Evolutionary conservation across 2,329 filamentous ascomycete species (phyloP).

Genomic region (Aspergillus sp.): DNA sequence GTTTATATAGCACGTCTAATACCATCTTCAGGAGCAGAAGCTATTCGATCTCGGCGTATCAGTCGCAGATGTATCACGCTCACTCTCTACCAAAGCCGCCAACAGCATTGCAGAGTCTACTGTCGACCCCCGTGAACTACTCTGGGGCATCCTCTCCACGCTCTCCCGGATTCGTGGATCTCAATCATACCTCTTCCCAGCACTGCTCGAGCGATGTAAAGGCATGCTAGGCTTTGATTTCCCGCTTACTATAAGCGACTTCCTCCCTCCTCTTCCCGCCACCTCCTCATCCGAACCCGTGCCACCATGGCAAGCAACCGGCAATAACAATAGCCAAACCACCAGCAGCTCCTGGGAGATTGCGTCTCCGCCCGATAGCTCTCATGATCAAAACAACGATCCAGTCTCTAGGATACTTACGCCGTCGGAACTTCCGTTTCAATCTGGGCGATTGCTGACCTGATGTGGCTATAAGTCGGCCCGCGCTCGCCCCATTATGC

Average conservation of each 20-base stretch:
- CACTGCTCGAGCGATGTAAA: slow-evolving; percentile 33
- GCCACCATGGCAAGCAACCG: slow-evolving; percentile 1
- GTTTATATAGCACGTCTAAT: not conserved
- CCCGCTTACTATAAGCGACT: slow-evolving; percentile 29
- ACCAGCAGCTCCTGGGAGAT: slow-evolving; percentile 1
- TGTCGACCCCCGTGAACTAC: slow-evolving; percentile 34
- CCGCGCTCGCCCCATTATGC: not conserved
- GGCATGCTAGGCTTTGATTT: slow-evolving; percentile 32
- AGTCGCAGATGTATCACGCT: slow-evolving; percentile 35
- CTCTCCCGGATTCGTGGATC: slow-evolving; percentile 40
- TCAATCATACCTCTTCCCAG: slow-evolving; percentile 37
- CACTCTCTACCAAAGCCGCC: slow-evolving; percentile 28
- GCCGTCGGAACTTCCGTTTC: slow-evolving; percentile 1
- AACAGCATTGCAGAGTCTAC: slow-evolving; percentile 30
- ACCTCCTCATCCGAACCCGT: not conserved
- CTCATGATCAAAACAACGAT: slow-evolving; percentile 1
- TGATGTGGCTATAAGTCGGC: not conserved
- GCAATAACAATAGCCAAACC: not conserved
- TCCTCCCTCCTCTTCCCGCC: slow-evolving; percentile 23
- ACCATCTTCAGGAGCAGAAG: slow-evolving; percentile 34
- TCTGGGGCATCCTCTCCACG: slow-evolving; percentile 41
- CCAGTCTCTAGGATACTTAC: slow-evolving; percentile 8
- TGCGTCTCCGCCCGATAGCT: slow-evolving; percentile 3
- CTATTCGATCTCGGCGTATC: slow-evolving; percentile 36
- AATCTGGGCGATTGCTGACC: not conserved